Conservation (phyloP, 2,329 filamentous ascomycete species). For the Alternaria gansuensis region DNA sequence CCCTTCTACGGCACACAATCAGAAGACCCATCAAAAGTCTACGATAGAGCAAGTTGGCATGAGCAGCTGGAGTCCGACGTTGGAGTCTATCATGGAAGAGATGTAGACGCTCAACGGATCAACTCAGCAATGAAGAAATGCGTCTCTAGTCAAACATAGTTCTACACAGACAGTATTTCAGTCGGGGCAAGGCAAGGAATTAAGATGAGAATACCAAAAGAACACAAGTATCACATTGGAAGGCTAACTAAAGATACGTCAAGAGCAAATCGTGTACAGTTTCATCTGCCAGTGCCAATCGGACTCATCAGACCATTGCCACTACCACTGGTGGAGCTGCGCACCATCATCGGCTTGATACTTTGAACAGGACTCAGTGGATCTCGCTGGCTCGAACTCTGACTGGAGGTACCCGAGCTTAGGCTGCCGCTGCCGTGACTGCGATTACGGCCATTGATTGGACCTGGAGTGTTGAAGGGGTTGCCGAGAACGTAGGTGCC, state of each 20-base stretch:
- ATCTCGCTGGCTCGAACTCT: constrained; percentile 51
- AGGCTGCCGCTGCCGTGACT: constrained; percentile 61
- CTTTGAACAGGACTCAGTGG: constrained; percentile 51
- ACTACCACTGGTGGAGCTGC: constrained; percentile 44
- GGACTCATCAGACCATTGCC: constrained; percentile 46
- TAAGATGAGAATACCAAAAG: constrained; percentile 24
- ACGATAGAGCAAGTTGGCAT: neutral
- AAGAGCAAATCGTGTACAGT: constrained; percentile 26
- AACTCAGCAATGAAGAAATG: neutral
- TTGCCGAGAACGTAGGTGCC: constrained; percentile 44
- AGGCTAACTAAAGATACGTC: constrained; percentile 33
- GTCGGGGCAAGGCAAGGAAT: neutral
- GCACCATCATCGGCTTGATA: constrained; percentile 47
- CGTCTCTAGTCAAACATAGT: neutral
- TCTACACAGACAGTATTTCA: neutral
- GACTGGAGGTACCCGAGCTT: constrained; percentile 55
- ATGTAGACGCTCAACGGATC: neutral
- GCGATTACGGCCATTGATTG: constrained; percentile 51
- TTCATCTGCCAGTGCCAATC: constrained; percentile 41
- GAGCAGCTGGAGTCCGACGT: constrained; percentile 2
- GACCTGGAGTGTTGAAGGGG: constrained; percentile 52
- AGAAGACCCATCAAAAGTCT: neutral
- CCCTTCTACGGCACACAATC: constrained; percentile 3
- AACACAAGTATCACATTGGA: constrained; percentile 41
- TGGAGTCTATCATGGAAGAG: constrained; percentile 1